Base-by-base conservation (phyloP, 1,284 basidiomycete genomes). In the Cryptococcus amylolentus region DNA sequence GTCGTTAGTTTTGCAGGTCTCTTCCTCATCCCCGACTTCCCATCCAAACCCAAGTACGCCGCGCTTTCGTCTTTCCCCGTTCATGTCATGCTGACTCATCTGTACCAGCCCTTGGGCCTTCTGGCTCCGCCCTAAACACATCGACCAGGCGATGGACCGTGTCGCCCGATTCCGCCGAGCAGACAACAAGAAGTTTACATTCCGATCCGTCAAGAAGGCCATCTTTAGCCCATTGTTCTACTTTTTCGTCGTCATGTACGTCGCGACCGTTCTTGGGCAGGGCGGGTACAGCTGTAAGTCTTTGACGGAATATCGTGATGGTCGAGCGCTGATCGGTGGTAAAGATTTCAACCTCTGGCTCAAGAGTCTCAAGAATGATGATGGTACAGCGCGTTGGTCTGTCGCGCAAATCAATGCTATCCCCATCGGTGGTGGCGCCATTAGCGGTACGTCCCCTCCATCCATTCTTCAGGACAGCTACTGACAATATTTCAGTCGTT, bases 341-440 rank as follows among this genome's bases (percentile, higher is more conserved):
- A 16, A 26, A 68, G 64, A 71, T 58, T 69, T 81, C 78, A 79
- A 79, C 35, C 52, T 73, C 20, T 73, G 62, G 60, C 71, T 82
- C 55, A 79, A 81, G 70, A 78, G 78, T 46, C 78, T 81, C 65
- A 60, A 51, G 35, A 80, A 81, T 58, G 76, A 71, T 1, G 72
- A 78, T 7, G 80, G 75, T 0, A 72, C 79, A 37, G 65, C 64
- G 13, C 70, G 76, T 1, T 82, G 79, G 65, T 79, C 72, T 26
- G 64, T 80, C 20, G 74, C 72, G 4, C 78, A 80, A 51, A 77
- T 82, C 62, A 81, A 82, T 56, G 74, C 77, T 0, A 80, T 82
- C 52, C 81, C 81, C 1, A 69, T 82, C 6, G 79, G 78, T 2
- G 78, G 78, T 14, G 72, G 80, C 28, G 75, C 75, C 0, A 67